phyloP scores from a whole-genome alignment of 2,329 filamentous ascomycete genomes.

The Pestalotiopsis sp. region DNA sequence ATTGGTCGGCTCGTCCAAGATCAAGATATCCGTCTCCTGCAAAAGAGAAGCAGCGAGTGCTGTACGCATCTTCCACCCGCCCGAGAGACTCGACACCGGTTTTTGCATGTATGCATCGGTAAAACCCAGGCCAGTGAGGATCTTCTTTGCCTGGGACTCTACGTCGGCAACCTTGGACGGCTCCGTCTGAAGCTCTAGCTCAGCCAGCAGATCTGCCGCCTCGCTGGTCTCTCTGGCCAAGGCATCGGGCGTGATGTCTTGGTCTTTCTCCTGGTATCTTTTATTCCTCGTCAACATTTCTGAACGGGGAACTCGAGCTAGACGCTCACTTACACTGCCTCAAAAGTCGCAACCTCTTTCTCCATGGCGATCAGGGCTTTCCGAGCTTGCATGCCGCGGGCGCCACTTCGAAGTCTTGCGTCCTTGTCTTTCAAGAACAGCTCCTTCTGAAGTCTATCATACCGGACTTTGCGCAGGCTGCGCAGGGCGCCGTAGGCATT shows the following conservation, averaged over 20 bases:
- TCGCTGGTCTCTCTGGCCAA: constrained; percentile 69
- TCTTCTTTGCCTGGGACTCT: constrained; percentile 67
- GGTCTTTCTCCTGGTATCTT: constrained; percentile 53
- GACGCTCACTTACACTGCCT: constrained; percentile 44
- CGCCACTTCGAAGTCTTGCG: constrained; percentile 73
- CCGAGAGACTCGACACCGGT: constrained; percentile 68
- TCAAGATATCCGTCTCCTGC: constrained; percentile 74
- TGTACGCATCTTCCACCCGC: constrained; percentile 76
- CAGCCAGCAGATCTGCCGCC: constrained; percentile 69
- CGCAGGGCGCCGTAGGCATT: constrained; percentile 61
- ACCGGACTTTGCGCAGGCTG: constrained; percentile 62
- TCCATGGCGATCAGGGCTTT: constrained; percentile 74
- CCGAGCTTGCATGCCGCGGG: constrained; percentile 73
- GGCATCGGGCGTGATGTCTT: constrained; percentile 56
- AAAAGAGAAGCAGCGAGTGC: constrained; percentile 68
- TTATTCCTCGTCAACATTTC: constrained; percentile 1
- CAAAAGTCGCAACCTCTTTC: constrained; percentile 62
- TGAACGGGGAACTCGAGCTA: not conserved
- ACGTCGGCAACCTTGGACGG: constrained; percentile 63
- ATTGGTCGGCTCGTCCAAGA: constrained; percentile 87
- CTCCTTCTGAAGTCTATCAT: constrained; percentile 63
- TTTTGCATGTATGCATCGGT: constrained; percentile 61
- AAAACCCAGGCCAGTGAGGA: constrained; percentile 74
- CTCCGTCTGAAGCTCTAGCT: constrained; percentile 70
- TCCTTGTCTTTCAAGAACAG: constrained; percentile 74